These are phyloP conservation scores for Potentilla sterilis DNA, from an alignment of 306 rosid species.

Conservation along the genomic window DNA sequence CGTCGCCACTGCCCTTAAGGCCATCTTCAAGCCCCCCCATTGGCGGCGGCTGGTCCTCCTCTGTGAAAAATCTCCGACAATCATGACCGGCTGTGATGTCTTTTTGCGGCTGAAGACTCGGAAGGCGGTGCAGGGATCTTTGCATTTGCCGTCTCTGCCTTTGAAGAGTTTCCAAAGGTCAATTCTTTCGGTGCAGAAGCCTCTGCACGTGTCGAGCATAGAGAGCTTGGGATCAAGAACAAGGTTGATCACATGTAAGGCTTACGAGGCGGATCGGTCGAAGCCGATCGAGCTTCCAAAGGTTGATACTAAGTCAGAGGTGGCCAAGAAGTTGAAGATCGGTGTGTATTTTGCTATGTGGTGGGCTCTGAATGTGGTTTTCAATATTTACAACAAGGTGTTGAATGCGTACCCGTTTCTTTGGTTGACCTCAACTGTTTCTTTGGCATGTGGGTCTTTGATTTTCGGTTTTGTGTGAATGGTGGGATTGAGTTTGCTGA, in stretches of 20 bases:
- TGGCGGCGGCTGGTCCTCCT: no score
- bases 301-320: conserved; percentile 40
- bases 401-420: conserved; percentile 94
- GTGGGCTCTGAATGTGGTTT: conserved; percentile 97
- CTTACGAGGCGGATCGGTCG: conserved; percentile 55
- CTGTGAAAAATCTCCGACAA: conserved; percentile 31
- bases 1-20: no score
- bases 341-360: conserved; percentile 88
- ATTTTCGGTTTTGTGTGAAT: conserved; percentile 24
- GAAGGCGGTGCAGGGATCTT: conserved; percentile 29
- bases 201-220: conserved; percentile 52
- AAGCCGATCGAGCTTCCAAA: conserved; percentile 43
- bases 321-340: conserved; percentile 78
- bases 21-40: no score
- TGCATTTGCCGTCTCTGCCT: conserved; percentile 29
- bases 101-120: conserved; percentile 26
- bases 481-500: background rate
- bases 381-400: conserved; percentile 93
- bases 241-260: conserved; percentile 20
- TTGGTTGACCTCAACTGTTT: conserved; percentile 93
- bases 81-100: conserved; percentile 28
- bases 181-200: conserved; percentile 33
- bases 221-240: conserved; percentile 36
- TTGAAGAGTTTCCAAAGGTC: conserved; percentile 10
- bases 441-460: conserved; percentile 91